Base-by-base conservation (phyloP, 2,329 filamentous ascomycete genomes). In the Neonectria magnoliae region DNA sequence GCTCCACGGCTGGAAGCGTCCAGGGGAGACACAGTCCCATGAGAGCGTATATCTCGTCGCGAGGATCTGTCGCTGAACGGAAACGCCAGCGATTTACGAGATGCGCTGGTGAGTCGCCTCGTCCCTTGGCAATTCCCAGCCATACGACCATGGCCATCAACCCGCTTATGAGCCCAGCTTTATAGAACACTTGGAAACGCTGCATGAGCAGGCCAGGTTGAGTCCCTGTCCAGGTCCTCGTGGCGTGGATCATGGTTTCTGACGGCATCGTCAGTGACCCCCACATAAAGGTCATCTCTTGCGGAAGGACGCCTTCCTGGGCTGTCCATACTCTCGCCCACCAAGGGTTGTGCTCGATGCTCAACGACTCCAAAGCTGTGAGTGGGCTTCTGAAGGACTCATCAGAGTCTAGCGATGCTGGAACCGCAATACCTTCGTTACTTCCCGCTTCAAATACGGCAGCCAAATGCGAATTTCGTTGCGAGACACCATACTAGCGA, bases 261-360 rank as follows among this genome's bases (percentile, higher is more conserved):
- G 59, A 68, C 13, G 62, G 41, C 20, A 66, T 41, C 13, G 44
- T 33, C 18, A 57, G 22, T 13, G 60, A 52, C 11, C 64, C 64
- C 64, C 64, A 66, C 6, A 62, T 51, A 4, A 66, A 31, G 5
- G 33, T 27, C 50, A 53, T 27, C 13, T 52, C 20, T 20, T 48
- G 50, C 3, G 64, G 64, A 31, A 68, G 59, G 38, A 62, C 48
- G 22, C 57, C 65, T 62, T 66, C 65, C 25, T 65, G 62, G 16
- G 66, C 59, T 33, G 62, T 60, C 59, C 62, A 65, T 5, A 58
- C 57, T 38, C 63, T 42, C 10, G 38, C 33, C 64, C 64, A 66
- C 59, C 64, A 66, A 13, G 64, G 59, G 14, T 44, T 57, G 13
- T 42, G 44, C 38, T 57, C 27, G 16, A 55, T 41, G 10, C 56